Conservation (phyloP, 345 rosid species). For the Excoecaria agallocha region DNA sequence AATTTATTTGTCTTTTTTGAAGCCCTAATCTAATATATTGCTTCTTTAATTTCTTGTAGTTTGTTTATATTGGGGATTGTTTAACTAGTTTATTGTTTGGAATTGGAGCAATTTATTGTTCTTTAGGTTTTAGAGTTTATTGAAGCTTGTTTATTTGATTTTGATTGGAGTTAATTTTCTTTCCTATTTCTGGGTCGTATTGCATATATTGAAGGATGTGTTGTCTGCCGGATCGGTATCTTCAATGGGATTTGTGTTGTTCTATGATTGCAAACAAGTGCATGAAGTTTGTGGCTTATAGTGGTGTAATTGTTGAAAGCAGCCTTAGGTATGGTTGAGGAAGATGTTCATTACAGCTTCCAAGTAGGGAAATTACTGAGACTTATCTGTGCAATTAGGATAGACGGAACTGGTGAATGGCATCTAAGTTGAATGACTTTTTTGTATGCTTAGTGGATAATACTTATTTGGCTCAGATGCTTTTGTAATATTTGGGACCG, state of each 20-base stretch:
- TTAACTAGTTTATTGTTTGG: not conserved
- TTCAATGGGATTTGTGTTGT: not conserved
- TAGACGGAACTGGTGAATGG: not conserved
- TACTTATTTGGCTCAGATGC: conserved; percentile 1
- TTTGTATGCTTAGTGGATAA: not conserved
- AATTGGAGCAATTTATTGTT: no score
- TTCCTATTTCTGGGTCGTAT: not conserved
- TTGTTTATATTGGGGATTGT: not conserved
- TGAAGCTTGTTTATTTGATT: not conserved
- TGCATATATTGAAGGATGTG: not conserved
- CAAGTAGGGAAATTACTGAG: not conserved
- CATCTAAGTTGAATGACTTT: not conserved
- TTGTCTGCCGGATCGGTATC: not conserved
- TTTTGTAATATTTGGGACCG: not conserved
- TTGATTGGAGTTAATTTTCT: not conserved
- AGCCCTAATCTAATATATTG: conserved; percentile 6
- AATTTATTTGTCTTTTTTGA: conserved; percentile 5
- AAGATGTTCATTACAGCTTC: not conserved
- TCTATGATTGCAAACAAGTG: not conserved
- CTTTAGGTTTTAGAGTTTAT: not conserved
- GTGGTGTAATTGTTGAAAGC: not conserved
- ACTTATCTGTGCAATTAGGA: not conserved
- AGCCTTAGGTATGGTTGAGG: not conserved
- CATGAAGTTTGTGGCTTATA: not conserved
- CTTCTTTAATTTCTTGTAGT: not conserved